A percentile compares a stretch with the other conserved stretches of the same genome.
These are phyloP conservation scores for Thalassiosira delicatula DNA, from an alignment of 352 stramenopile species.

Conservation along the genomic window DNA sequence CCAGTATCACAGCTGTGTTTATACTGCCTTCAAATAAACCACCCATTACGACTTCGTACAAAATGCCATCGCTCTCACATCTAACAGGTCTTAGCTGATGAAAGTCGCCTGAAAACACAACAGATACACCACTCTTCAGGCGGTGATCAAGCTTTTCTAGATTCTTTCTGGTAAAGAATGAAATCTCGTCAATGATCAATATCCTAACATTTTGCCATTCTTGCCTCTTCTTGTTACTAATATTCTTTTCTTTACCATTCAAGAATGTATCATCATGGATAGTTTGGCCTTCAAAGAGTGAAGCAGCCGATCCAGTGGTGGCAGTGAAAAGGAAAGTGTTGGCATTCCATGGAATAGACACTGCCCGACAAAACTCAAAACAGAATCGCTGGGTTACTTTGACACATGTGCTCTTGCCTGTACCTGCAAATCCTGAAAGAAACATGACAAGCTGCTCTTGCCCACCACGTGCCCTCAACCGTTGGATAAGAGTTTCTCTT, in stretches of 20 bases:
- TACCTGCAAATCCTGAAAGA: constrained; percentile 26
- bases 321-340: constrained; percentile 35
- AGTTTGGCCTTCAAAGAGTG: constrained; percentile 19
- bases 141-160: neutral
- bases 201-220: neutral
- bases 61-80: constrained; percentile 4
- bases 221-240: neutral
- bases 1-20: constrained; percentile 33
- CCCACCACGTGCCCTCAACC: constrained; percentile 7
- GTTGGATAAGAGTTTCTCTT: constrained; percentile 5
- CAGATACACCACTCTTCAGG: constrained; percentile 9
- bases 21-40: constrained; percentile 28
- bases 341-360: constrained; percentile 12
- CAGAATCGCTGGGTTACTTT: constrained; percentile 25
- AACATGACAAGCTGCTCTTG: constrained; percentile 45
- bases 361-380: constrained; percentile 33
- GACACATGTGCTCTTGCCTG: constrained; percentile 32
- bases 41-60: constrained; percentile 22
- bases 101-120: constrained; percentile 38
- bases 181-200: neutral
- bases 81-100: constrained; percentile 26
- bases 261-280: constrained; percentile 38
- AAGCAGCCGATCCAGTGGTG: constrained; percentile 30
- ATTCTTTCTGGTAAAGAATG: neutral
- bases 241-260: constrained; percentile 10